Base-by-base conservation (phyloP, 257 asterid genomes). In the Mitragyna speciosa region DNA sequence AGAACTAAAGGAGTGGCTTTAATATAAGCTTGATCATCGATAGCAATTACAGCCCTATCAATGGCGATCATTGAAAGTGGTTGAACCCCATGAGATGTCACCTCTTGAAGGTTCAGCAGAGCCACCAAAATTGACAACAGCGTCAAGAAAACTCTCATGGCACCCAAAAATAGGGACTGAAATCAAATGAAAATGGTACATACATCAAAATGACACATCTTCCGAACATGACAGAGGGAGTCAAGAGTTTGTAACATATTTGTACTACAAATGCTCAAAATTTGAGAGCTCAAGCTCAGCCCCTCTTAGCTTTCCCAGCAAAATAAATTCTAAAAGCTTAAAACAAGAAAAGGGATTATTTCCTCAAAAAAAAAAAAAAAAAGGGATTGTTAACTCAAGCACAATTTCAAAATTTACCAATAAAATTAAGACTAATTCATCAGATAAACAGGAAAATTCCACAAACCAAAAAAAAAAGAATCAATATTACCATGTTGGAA, bases 1-100 rank as follows among this genome's bases (percentile, higher is more conserved):
- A 95, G 97, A 86, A 92, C 74, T 45, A 93, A 86, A 26, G 99
- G 98, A 81, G 90, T 82, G 10, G 92, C 97, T 82, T 84, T 91
- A 31, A 95, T 83, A 45, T 59, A 87, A 59, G 99, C 95, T 75
- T 80, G 36, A 30, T 73, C 48, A 65, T 95, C 93, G 54, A 95
- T 79, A 61, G 89, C 92, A 78, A 87, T 48, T 61, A 92, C 91
- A 41, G 94, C 80, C 70, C 87, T 89, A 79, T 92, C 91, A 48
- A 95, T 81, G 6, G 88, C 87, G 65, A 95, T 88, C 28, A 52
- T 41, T 7, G 97, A 83, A 65, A 95, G 93, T 16, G 99, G 97
- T 54, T 95, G 98, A 82, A 72, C 88, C 77, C 94, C 93, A 33
- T 95, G 96, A 28, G 98, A 86, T 48, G 52, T 80, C 80, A 86